These are phyloP conservation scores for Penicillium sp. DNA, from an alignment of 2,329 filamentous ascomycete genomes.

Conservation along the genomic window DNA sequence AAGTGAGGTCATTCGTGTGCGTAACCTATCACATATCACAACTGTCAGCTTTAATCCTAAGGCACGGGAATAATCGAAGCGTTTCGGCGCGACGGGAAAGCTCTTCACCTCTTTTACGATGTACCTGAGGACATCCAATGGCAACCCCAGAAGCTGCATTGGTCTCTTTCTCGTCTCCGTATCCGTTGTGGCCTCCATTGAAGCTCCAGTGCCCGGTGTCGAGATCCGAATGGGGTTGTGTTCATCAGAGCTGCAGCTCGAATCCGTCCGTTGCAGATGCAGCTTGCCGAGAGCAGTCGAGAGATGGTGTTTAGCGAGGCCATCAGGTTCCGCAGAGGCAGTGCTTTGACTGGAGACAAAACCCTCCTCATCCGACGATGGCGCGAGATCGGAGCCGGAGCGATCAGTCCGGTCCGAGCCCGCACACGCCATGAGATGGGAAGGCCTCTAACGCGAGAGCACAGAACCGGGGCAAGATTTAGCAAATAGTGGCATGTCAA, in stretches of 20 bases:
- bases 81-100: not conserved
- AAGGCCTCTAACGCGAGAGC: conserved; percentile 3
- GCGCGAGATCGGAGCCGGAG: conserved; percentile 20
- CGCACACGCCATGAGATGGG: conserved; percentile 24
- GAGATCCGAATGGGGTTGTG: conserved; percentile 8
- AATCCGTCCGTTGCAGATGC: conserved; percentile 7
- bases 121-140: conserved; percentile 70
- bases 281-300: conserved; percentile 11
- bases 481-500: conserved; percentile 3
- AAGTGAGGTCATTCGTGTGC: conserved; percentile 75
- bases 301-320: conserved; percentile 2
- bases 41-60: not conserved
- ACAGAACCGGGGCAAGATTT: not conserved
- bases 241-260: conserved; percentile 6
- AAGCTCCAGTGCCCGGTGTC: conserved; percentile 6
- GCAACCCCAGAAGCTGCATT: conserved; percentile 66
- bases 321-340: conserved; percentile 18
- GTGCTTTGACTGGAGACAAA: conserved; percentile 28
- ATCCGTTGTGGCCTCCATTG: not conserved
- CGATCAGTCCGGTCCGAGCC: conserved; percentile 24
- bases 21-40: conserved; percentile 55
- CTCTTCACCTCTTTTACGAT: conserved; percentile 69
- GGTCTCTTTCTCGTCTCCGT: conserved; percentile 43
- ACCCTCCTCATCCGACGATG: conserved; percentile 30
- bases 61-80: not conserved